Evolutionary conservation across 148 eudicot genomes (phyloP), one percentile per base, ranked within the genome.

Genomic region (Cornus kousa): DNA sequence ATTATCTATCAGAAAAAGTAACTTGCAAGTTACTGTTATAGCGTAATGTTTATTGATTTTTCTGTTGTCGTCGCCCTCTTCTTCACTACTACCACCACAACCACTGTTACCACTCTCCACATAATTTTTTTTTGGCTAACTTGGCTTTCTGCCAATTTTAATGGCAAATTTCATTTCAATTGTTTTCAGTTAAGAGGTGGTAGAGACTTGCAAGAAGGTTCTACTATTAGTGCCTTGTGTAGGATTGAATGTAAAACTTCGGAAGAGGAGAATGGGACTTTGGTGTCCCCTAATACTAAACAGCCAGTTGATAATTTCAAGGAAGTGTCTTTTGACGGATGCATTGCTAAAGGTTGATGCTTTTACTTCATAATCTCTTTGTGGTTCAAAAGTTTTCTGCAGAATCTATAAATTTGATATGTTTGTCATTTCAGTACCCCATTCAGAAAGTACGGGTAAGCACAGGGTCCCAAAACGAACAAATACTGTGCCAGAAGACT

Each of bases 361-460:
- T 31, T 67, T 68, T 53, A 35, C 32, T 33, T 53, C 67, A 68
- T 0, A 22, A 67, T 16, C 46, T 73, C 23, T 66, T 53, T 67
- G 55, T 67, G 33, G 67, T 74, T 69, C 24, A 48, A 75, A 7
- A 80, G 11, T 68, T 53, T 48, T 73, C 22, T 65, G 57, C 71
- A n/a, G 4, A 22, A 65, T 62, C 32, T 32, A 22, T 70, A 76
- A 81, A 16, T 32, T 67, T 39, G 35, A 22, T 37, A 59, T 67
- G 14, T 59, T 28, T 73, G 17, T 79, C 67, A 35, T 73, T 46
- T 71, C 85, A 76, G 73, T 53, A 77, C 43, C 76, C 67, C 71
- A 78, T 62, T 73, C 79, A 24, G 82, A 75, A 76, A 73, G 62
- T 78, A 62, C 23, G 14, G 88, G 85, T 35, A 88, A 85, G 80